phyloP scores from a whole-genome alignment of 768 basidiomycete species.

The Suillus tomentosus region DNA sequence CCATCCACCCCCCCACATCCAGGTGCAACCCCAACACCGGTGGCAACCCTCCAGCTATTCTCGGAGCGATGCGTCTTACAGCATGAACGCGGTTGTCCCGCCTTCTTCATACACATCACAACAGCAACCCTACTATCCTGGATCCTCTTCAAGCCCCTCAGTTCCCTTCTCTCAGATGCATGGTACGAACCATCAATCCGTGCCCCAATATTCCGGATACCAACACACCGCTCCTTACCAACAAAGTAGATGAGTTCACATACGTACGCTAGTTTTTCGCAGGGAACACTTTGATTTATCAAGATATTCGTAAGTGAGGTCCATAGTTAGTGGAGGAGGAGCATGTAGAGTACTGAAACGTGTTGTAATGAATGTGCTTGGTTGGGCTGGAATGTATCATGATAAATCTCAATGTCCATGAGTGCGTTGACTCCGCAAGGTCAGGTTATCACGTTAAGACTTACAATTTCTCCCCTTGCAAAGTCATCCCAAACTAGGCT shows the following conservation, averaged over 20 bases:
- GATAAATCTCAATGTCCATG: background rate
- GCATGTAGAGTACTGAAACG: slow-evolving; percentile 1
- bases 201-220: slow-evolving; percentile 28
- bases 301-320: slow-evolving; percentile 10
- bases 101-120: slow-evolving; percentile 23
- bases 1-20: slow-evolving; percentile 17
- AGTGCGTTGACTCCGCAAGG: background rate
- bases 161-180: slow-evolving; percentile 31
- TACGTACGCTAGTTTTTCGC: background rate
- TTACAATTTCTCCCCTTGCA: no score
- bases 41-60: slow-evolving; percentile 25
- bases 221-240: slow-evolving; percentile 33
- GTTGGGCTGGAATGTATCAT: background rate
- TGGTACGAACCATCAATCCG: slow-evolving; percentile 19
- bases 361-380: slow-evolving; percentile 1
- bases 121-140: slow-evolving; percentile 29
- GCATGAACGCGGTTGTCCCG: slow-evolving; percentile 18
- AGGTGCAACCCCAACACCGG: slow-evolving; percentile 27
- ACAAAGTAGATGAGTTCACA: slow-evolving; percentile 24
- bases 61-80: slow-evolving; percentile 23
- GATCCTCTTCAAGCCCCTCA: slow-evolving; percentile 22
- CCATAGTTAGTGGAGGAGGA: background rate
- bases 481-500: no score
- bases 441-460: no score
- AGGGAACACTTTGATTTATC: slow-evolving; percentile 7